phyloP scores from a whole-genome alignment of 805 yeast species.

The Wickerhamiella domercqiae region DNA sequence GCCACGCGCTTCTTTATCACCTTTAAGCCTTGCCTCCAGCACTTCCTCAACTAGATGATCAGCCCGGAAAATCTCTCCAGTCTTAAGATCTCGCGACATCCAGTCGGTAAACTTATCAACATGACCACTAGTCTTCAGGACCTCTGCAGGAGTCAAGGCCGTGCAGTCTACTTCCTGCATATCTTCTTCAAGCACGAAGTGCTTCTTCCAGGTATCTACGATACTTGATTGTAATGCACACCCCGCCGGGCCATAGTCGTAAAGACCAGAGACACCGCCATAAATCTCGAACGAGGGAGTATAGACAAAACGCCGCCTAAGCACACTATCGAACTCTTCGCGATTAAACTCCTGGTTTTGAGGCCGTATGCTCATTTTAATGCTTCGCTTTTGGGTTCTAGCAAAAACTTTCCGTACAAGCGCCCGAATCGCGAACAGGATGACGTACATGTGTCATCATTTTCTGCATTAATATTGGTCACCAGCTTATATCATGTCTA shows the following conservation, averaged over 20 bases:
- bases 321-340: conserved; percentile 75
- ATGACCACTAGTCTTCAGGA: conserved; percentile 95
- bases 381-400: not conserved
- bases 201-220: conserved; percentile 93
- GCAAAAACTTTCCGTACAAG: no score
- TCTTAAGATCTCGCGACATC: conserved; percentile 93
- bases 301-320: conserved; percentile 90
- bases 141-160: conserved; percentile 95
- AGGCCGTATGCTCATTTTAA: conserved; percentile 16
- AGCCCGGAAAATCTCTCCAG: conserved; percentile 97
- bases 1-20: conserved; percentile 96
- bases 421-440: no score
- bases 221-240: conserved; percentile 96
- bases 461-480: no score
- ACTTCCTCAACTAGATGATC: conserved; percentile 98
- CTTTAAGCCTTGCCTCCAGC: conserved; percentile 86
- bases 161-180: conserved; percentile 98
- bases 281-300: conserved; percentile 96
- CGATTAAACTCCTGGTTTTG: conserved; percentile 41
- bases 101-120: conserved; percentile 98
- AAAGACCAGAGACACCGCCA: conserved; percentile 96
- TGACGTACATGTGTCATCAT: no score
- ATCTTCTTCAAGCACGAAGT: conserved; percentile 92
- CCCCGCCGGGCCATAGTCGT: conserved; percentile 99
- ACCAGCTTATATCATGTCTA: no score